Evolutionary conservation across 371 early-diverging fungal species (phyloP), one percentile per base, ranked within the genome.

Genomic region (Rhizopus arrhizus): DNA sequence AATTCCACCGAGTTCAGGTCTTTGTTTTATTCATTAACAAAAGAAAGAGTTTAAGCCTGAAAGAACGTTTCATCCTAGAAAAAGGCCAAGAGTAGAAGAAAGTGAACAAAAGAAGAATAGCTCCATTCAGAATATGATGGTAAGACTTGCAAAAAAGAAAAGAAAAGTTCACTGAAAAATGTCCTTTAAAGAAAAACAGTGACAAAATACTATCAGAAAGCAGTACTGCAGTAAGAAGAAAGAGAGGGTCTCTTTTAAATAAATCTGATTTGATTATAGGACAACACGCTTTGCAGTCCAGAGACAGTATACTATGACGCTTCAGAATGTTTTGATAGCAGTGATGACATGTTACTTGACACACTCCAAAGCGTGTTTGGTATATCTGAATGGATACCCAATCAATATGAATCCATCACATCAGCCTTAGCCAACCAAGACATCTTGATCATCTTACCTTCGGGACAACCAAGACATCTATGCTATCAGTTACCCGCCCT

Each of bases 401-500:
- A 56, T 9, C 56, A 56, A 35, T 22, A 34, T 5, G 56, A 56
- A 15, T 43, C 46, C 4, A 46, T 56, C 43, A 12, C 15, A 10
- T 43, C 56, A 12, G 46, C 42, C 15, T 6, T 56, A 6, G n/a
- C 15, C 0, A 35, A 22, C 8, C 8, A 56, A 46, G 28, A 43
- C 15, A n/a, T 56, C 10, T n/a, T 56, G 9, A 29, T 46, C 34
- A 33, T 56, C 7, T 15, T 56, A 35, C 56, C 56, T 3, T 43
- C 56, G 11, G 56, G 56, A 15, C 11, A 13, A 15, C 16, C 7
- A 8, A 9, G 46, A 13, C 9, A 45, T 45, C 7, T 45, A 3
- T 45, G 46, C 16, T 45, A 45, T 45, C 46, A 45, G 6, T 16
- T 45, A 22, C 46, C 46, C n/a, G 46, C 46, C 11, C 22, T 22